These are phyloP conservation scores for Leptomonas pyrrhocoris DNA, from an alignment of 208 protist genomes.

Conservation along the genomic window DNA sequence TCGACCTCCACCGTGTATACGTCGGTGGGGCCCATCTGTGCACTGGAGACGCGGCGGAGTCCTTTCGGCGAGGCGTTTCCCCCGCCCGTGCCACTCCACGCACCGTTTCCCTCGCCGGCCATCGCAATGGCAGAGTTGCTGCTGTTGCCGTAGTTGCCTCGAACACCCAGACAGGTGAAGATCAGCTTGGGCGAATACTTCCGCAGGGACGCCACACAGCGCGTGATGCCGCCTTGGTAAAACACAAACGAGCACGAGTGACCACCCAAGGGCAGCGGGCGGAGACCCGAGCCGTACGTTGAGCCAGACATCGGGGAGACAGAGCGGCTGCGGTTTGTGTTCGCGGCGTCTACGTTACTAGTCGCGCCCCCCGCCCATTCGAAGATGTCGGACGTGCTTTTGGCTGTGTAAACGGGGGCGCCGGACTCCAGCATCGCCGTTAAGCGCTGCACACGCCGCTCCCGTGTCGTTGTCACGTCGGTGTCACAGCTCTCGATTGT, in stretches of 20 bases:
- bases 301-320: neutral
- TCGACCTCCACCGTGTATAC: neutral
- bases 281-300: neutral
- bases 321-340: neutral
- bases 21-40: constrained; percentile 5
- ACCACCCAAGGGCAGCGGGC: neutral
- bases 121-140: neutral
- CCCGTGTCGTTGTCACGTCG: constrained; percentile 31
- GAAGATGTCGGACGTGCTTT: constrained; percentile 9
- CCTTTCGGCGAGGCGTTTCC: neutral
- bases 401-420: constrained; percentile 19
- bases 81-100: no score
- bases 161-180: constrained; percentile 2
- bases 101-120: no score
- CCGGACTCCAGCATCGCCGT: constrained; percentile 25
- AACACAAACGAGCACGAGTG: constrained; percentile 34
- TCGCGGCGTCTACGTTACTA: neutral
- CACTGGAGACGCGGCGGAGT: neutral
- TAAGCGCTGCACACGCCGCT: constrained; percentile 41
- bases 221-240: constrained; percentile 41
- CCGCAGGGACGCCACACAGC: constrained; percentile 33
- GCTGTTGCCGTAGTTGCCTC: constrained; percentile 11
- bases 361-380: neutral
- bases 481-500: constrained; percentile 31
- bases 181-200: constrained; percentile 17